Evolutionary conservation across 306 rosid genomes (phyloP), one percentile per base, ranked within the genome.

Genomic region (Castanea mollissima): DNA sequence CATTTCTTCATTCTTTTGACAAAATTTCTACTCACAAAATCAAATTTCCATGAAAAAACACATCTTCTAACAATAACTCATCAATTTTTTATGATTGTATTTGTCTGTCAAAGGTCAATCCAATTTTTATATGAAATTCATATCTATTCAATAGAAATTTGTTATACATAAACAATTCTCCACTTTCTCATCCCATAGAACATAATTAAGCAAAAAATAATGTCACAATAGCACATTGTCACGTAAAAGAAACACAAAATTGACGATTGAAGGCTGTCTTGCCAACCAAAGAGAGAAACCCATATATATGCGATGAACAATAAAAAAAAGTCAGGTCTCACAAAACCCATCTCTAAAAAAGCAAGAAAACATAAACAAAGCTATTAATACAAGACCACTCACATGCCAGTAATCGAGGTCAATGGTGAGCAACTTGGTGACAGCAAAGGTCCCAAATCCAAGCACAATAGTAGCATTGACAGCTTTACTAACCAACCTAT

Each of bases 341-440:
- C 41, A 64, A 32, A 64, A 31, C 12, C 70, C 46, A 31, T 69
- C 16, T 69, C 52, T 41, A 12, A 56, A 19, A 69, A 29, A 35
- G 58, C 16, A 13, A 27, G 25, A 20, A 31, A 78, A 49, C 20
- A 77, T 3, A 59, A 74, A 31, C 31, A 4, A 29, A 49, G 10
- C 15, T 12, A 12, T 64, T 62, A 34, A 78, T 55, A 25, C 41
- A 52, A 84, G 82, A 72, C 19, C 0, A 85, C 98, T 78, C 54
- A 93, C 99, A 58, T 95, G 98, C 97, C 99, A 95, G 73, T 91
- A 93, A 67, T 95, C 96, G 79, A 91, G 89, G 82, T 93, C 98
- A 80, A 95, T 91, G 1, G 96, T 91, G 78, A 95, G 93, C 88
- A 95, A 82, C 82, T 87, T 95, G 76, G 97, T 89, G 62, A 95